Percentiles rank a stretch among this genome's conserved stretches.
Evolutionary conservation across 192 early-diverging fungal genomes (phyloP).

Genomic region (Backusella australiensis): DNA sequence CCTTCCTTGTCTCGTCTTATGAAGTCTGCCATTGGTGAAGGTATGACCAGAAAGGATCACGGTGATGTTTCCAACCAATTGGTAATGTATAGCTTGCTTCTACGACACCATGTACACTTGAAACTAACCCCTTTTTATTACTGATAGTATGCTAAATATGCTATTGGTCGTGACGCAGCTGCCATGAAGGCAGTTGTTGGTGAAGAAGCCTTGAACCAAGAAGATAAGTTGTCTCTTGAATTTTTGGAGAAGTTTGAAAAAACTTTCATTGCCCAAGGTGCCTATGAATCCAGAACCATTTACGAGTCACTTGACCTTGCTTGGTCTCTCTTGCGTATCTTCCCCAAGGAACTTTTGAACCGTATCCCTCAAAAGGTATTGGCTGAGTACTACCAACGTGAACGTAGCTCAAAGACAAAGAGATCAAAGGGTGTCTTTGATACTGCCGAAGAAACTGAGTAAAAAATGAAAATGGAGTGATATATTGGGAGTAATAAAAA

Average conservation of each 20-base stretch:
- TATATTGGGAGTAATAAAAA: conserved; percentile 5
- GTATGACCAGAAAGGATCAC: conserved; percentile 96
- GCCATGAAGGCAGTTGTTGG: conserved; percentile 99
- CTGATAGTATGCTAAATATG: conserved; percentile 93
- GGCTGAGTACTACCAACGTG: conserved; percentile 92
- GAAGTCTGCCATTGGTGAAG: conserved; percentile 99
- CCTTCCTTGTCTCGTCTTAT: conserved; percentile 98
- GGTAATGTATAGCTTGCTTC: conserved; percentile 37
- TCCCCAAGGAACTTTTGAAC: conserved; percentile 99
- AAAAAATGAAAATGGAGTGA: not conserved
- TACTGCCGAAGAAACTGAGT: conserved; percentile 28
- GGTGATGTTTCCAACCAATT: conserved; percentile 99
- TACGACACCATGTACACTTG: not conserved
- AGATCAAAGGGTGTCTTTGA: conserved; percentile 46
- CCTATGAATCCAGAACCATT: conserved; percentile 94
- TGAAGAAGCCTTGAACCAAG: conserved; percentile 97
- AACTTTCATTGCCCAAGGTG: conserved; percentile 94
- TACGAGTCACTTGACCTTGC: conserved; percentile 96
- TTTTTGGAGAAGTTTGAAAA: conserved; percentile 99
- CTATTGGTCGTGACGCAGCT: conserved; percentile 97
- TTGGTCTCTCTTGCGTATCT: conserved; percentile 97
- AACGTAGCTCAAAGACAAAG: conserved; percentile 47
- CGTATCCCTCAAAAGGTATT: conserved; percentile 96
- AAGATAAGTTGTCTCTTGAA: conserved; percentile 96
- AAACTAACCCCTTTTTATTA: not conserved